Evolutionary conservation across 208 protist genomes (phyloP), one percentile per base, ranked within the genome.

Genomic region (Acanthamoeba sp.): DNA sequence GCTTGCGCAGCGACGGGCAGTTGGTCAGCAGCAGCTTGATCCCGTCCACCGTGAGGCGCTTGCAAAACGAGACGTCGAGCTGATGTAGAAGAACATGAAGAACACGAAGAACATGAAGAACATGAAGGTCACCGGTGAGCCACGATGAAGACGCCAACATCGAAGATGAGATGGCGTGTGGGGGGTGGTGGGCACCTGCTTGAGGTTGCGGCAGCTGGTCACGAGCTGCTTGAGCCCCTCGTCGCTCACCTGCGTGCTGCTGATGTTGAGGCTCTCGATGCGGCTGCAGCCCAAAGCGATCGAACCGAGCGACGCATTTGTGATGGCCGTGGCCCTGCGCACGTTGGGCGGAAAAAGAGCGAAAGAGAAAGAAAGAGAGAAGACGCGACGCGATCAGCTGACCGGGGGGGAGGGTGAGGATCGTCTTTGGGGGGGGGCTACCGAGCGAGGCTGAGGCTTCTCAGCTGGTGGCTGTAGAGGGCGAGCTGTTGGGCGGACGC

Each of bases 11-110:
- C 20, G 48, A 62, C 50, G 48, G 48, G 32, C 84, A 91, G 32
- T 69, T 69, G n/a, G 20, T 50, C 55, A 91, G 10, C 48, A 91
- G 55, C 32, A 62, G 32, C n/a, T 27, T 9, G 52, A 91, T 62
- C n/a, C 84, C 84, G 48, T 91, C 84, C 84, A 66, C 40, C 40
- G 84, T 91, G 14, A 91, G 18, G 29, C 50, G 27, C 84, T 91
- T 91, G 52, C 84, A 91, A 32, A 91, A 91, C 29, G 84, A 91
- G 12, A 91, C 29, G 84, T 91, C 84, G 50, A 91, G 27, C 84
- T 91, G 27, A 42, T 80, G 18, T 0, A 14, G 29, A 6, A 1
- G 12, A 29, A 24, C 0, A 24, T 24, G n/a, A 76, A 3, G n/a
- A 76, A 12, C 18, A 76, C 18, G 4, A 42, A 76, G 66, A 76